phyloP scores from a whole-genome alignment of 805 yeast genomes.

The Wickerhamiella australiensis region DNA sequence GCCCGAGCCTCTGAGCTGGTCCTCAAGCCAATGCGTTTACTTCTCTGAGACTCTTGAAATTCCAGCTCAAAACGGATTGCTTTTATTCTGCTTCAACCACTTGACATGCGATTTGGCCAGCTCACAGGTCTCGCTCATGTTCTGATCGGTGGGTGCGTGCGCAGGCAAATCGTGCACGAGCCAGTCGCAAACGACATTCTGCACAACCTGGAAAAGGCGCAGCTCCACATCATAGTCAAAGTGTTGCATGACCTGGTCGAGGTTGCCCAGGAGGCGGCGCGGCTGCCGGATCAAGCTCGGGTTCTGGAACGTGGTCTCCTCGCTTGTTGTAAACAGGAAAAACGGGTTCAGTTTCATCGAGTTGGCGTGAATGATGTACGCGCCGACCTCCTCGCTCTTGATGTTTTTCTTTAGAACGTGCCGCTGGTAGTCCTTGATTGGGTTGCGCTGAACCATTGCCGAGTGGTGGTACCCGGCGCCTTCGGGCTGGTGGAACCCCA shows the following conservation, averaged over 20 bases:
- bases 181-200: slow-evolving; percentile 20
- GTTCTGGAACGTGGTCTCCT: not conserved
- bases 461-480: slow-evolving; percentile 16
- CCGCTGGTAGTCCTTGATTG: slow-evolving; percentile 41
- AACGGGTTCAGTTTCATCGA: slow-evolving; percentile 19
- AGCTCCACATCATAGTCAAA: slow-evolving; percentile 16
- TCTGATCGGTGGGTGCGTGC: slow-evolving; percentile 9
- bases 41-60: no score
- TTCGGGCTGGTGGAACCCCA: slow-evolving; percentile 25
- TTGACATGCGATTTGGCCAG: slow-evolving; percentile 14
- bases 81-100: slow-evolving; percentile 16
- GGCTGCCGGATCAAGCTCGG: slow-evolving; percentile 11
- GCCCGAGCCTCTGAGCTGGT: no score
- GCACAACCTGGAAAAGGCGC: slow-evolving; percentile 14
- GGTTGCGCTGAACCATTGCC: slow-evolving; percentile 60
- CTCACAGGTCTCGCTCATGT: slow-evolving; percentile 16
- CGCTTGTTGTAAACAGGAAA: slow-evolving; percentile 13
- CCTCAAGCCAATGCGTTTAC: no score
- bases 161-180: slow-evolving; percentile 16
- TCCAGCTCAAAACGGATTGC: not conserved
- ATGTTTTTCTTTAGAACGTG: slow-evolving; percentile 7
- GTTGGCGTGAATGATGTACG: slow-evolving; percentile 19
- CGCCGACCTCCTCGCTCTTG: slow-evolving; percentile 9
- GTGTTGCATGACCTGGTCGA: slow-evolving; percentile 10
- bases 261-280: slow-evolving; percentile 17